These are phyloP conservation scores for Closterium sp. DNA, from an alignment of 139 green algal genomes.

Conservation along the genomic window DNA sequence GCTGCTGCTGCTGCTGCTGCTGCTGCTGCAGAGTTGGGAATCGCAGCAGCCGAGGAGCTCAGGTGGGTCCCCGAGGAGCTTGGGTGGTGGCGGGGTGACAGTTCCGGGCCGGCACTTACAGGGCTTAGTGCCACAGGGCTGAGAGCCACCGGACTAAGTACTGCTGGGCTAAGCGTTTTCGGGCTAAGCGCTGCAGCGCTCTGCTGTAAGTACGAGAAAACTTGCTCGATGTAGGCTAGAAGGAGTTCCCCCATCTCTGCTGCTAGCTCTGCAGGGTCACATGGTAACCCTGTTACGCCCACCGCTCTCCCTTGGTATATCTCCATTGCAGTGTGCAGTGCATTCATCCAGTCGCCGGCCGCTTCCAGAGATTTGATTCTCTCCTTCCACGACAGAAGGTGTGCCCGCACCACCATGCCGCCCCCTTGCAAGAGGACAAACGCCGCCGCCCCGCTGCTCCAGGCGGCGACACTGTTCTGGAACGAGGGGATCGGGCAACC, in stretches of 20 bases:
- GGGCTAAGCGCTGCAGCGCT: neutral
- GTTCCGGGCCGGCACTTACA: neutral
- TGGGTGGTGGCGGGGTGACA: neutral
- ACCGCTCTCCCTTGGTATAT: constrained; percentile 33
- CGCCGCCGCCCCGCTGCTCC: neutral
- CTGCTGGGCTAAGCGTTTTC: neutral
- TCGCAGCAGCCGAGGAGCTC: neutral
- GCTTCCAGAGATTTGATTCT: constrained; percentile 25
- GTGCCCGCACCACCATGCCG: neutral
- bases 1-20: neutral
- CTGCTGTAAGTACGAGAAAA: constrained; percentile 38
- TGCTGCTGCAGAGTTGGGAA: neutral
- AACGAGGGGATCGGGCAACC: neutral
- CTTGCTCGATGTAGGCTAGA: constrained; percentile 42
- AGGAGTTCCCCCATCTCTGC: constrained; percentile 24
- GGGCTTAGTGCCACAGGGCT: neutral
- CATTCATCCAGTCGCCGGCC: constrained; percentile 50
- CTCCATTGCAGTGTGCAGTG: constrained; percentile 48
- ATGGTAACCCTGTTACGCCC: constrained; percentile 38
- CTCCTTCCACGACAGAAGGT: neutral
- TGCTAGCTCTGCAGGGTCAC: neutral
- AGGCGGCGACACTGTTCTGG: neutral
- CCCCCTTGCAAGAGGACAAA: neutral
- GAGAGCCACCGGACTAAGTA: neutral
- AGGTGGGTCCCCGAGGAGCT: neutral